A percentile compares a stretch with the other conserved stretches of the same genome.
phyloP scores from a whole-genome alignment of 768 basidiomycete species.

The Naganishia vaughanmartiniae region DNA sequence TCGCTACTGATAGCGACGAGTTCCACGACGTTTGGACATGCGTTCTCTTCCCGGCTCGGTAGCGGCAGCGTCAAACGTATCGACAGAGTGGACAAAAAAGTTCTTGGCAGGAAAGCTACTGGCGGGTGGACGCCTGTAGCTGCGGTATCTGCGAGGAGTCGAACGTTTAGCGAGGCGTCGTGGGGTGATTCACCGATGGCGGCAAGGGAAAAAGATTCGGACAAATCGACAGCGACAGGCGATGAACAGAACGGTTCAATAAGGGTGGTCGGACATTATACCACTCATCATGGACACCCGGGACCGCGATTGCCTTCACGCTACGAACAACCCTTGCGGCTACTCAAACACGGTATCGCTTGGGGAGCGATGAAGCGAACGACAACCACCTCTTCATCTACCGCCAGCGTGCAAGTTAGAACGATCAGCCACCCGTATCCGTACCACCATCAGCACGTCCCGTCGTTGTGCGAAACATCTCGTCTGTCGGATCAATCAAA shows the following conservation, averaged over 20 bases:
- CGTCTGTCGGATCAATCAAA: not conserved
- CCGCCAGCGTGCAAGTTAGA: not conserved
- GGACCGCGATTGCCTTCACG: not conserved
- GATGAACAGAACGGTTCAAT: not conserved
- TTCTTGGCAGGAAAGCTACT: not conserved
- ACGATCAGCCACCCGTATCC: no score
- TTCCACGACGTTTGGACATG: not conserved
- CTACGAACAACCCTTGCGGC: not conserved
- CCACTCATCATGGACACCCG: not conserved
- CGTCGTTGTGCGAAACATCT: not conserved
- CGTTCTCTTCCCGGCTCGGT: not conserved
- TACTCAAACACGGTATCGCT: not conserved
- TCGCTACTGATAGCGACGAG: not conserved
- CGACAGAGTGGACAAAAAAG: not conserved
- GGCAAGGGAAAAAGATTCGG: not conserved
- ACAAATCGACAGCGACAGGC: not conserved
- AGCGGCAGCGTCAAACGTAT: not conserved
- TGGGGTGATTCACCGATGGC: not conserved
- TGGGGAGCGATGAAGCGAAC: not conserved
- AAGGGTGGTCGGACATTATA: not conserved
- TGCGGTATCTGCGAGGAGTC: not conserved
- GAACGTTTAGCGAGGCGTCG: not conserved
- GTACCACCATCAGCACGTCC: not conserved
- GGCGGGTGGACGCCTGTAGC: not conserved
- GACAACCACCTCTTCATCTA: not conserved